phyloP scores from a whole-genome alignment of 2,329 filamentous ascomycete species.

The Venturia nashicola region DNA sequence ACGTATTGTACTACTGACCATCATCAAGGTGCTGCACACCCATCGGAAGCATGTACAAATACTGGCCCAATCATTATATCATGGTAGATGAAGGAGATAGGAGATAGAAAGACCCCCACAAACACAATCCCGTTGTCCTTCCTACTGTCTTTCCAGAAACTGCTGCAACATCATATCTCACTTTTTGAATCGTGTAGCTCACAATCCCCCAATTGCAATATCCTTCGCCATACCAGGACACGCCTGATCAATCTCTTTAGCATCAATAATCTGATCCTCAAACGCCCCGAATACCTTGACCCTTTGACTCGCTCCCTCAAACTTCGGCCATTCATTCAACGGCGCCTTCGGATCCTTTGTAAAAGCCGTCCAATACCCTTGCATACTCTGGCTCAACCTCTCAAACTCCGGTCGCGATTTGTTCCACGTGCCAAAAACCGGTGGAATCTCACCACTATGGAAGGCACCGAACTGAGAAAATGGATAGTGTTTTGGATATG shows the following conservation, averaged over 20 bases:
- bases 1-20: too few species aligned
- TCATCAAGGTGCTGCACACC: too few species aligned
- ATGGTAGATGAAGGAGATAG: too few species aligned
- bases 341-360: not conserved
- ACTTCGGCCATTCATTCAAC: not conserved
- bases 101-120: too few species aligned
- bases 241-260: not conserved
- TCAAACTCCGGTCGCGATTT: not conserved
- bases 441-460: constrained; percentile 21
- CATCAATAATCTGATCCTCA: not conserved
- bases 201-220: not conserved
- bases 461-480: constrained; percentile 19
- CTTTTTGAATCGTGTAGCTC: not conserved
- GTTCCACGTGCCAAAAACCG: constrained; percentile 8
- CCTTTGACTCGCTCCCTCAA: not conserved
- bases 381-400: not conserved
- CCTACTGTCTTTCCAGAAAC: too few species aligned
- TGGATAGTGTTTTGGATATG: constrained; percentile 17
- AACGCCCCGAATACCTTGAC: not conserved
- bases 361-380: constrained; percentile 7
- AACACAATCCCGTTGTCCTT: too few species aligned
- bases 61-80: too few species aligned
- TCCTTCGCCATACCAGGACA: not conserved
- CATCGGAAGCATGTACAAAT: too few species aligned
- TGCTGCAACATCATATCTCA: too few species aligned